Conservation (phyloP, 139 green algal species). For the Nannochloris sp. region DNA sequence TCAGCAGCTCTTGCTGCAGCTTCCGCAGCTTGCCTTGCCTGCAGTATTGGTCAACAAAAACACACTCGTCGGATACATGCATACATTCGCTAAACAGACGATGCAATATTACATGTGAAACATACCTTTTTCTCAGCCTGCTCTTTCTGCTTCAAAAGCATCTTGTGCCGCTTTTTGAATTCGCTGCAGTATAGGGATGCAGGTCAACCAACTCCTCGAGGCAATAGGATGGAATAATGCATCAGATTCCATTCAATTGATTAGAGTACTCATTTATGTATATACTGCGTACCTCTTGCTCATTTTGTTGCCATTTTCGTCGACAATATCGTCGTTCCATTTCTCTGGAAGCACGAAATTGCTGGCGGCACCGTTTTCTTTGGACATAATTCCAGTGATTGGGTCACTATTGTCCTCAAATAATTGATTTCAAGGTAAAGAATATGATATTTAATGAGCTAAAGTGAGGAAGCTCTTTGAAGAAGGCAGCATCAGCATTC, state of each 20-base stretch:
- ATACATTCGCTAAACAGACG: background rate
- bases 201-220: background rate
- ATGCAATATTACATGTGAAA: background rate
- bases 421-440: background rate
- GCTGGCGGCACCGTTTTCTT: background rate
- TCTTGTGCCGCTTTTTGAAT: conserved; percentile 85
- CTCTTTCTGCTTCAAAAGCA: conserved; percentile 58
- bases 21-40: conserved; percentile 60
- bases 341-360: conserved; percentile 26
- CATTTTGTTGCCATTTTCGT: conserved; percentile 72
- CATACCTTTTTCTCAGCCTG: conserved; percentile 73
- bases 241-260: background rate
- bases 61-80: background rate
- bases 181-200: conserved; percentile 50
- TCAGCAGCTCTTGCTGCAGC: conserved; percentile 39
- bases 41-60: conserved; percentile 1
- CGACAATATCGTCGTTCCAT: conserved; percentile 63
- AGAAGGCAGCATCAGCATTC: too few species aligned
- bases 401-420: too few species aligned
- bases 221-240: background rate
- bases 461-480: too few species aligned
- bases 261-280: background rate
- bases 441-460: background rate
- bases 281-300: conserved; percentile 68
- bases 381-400: background rate